Percentiles rank a stretch among this genome's conserved stretches.
Evolutionary conservation across 306 rosid genomes (phyloP).

Genomic region (Prunus kanzakura): DNA sequence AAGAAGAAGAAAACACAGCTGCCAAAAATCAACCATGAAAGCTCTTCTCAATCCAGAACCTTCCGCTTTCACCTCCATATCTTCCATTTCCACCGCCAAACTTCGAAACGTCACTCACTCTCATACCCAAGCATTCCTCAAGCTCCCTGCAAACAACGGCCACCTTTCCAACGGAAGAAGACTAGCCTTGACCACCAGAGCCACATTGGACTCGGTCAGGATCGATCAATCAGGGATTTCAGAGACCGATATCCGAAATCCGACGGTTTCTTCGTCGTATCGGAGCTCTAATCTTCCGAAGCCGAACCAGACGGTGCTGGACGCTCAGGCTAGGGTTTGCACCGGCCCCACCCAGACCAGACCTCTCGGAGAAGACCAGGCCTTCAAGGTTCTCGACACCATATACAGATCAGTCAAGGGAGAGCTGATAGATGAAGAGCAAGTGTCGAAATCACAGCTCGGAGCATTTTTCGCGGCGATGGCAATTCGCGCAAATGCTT

Average conservation of each 20-base stretch:
- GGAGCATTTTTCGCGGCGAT: slow-evolving; percentile 95
- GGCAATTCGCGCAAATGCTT: slow-evolving; percentile 89
- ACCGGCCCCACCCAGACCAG: slow-evolving; percentile 90
- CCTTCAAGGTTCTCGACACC: slow-evolving; percentile 74
- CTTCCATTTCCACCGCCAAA: slow-evolving; percentile 29
- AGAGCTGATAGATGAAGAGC: slow-evolving; percentile 57
- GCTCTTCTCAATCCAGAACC: slow-evolving; percentile 44
- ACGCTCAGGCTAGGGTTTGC: slow-evolving; percentile 91
- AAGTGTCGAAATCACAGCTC: slow-evolving; percentile 78
- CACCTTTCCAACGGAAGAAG: slow-evolving; percentile 25
- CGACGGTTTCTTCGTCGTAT: slow-evolving; percentile 72
- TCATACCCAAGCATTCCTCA: slow-evolving; percentile 21
- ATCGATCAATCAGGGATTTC: slow-evolving; percentile 57
- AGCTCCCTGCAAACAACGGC: slow-evolving; percentile 26
- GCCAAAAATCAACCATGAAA: slow-evolving; percentile 45
- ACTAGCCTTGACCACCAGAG: slow-evolving; percentile 25
- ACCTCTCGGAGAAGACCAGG: slow-evolving; percentile 79
- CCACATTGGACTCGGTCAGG: slow-evolving; percentile 47
- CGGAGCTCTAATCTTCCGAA: slow-evolving; percentile 43
- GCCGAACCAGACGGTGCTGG: slow-evolving; percentile 84
- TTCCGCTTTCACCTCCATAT: slow-evolving; percentile 24
- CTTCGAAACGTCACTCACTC: slow-evolving; percentile 24
- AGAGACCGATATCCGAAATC: slow-evolving; percentile 58
- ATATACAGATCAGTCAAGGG: slow-evolving; percentile 74
- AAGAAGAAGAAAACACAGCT: background rate